Evolutionary conservation across 495 filamentous ascomycete species (phyloP).

Genomic region (Pyronema omphalodes): DNA sequence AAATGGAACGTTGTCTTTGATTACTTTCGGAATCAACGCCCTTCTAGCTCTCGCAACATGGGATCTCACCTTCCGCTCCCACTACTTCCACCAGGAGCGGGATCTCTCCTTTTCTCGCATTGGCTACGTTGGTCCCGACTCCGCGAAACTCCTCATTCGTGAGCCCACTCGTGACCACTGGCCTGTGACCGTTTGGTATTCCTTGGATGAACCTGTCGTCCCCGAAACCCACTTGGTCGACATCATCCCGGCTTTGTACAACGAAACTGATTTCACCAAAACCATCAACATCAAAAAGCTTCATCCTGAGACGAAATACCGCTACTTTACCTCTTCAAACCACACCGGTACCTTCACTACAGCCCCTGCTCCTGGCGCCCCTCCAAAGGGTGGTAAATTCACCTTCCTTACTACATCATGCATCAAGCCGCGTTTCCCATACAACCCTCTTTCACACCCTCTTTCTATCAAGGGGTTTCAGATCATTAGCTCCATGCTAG

Average conservation of each 20-base stretch:
- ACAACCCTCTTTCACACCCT: constrained; percentile 62
- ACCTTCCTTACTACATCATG: constrained; percentile 85
- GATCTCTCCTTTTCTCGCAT: constrained; percentile 68
- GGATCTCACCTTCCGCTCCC: constrained; percentile 57
- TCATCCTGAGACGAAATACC: constrained; percentile 47
- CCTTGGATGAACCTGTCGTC: constrained; percentile 29
- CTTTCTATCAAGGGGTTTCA: constrained; percentile 62
- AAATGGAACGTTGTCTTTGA: constrained; percentile 34
- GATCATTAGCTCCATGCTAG: constrained; percentile 36
- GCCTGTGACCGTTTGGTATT: constrained; percentile 52
- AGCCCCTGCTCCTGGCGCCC: constrained; percentile 43
- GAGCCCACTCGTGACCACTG: constrained; percentile 60
- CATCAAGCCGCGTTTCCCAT: constrained; percentile 78
- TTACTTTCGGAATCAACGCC: constrained; percentile 53
- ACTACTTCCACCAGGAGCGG: constrained; percentile 44
- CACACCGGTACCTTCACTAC: constrained; percentile 61
- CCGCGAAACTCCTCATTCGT: constrained; percentile 63
- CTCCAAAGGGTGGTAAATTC: constrained; percentile 42
- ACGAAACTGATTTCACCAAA: constrained; percentile 66
- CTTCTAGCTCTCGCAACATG: constrained; percentile 43
- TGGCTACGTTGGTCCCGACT: constrained; percentile 66
- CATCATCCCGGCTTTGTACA: constrained; percentile 32
- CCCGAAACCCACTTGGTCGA: constrained; percentile 13
- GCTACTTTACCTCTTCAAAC: constrained; percentile 68
- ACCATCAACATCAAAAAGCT: constrained; percentile 39